These are phyloP conservation scores for Recurvomyces mirabilis DNA, from an alignment of 495 filamentous ascomycete species.

Conservation along the genomic window DNA sequence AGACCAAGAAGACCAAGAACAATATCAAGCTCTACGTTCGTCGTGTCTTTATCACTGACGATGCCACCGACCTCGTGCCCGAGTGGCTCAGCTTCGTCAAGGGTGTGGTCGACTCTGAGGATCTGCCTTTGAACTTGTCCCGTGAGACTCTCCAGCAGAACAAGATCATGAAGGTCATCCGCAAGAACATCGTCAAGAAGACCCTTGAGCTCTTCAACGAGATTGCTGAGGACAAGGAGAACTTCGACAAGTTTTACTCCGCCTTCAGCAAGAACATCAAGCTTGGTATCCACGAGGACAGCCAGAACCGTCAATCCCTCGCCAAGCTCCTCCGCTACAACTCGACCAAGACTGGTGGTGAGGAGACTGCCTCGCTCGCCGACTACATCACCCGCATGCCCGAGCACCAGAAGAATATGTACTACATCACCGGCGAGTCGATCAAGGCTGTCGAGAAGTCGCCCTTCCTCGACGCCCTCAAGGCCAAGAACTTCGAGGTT, in stretches of 20 bases:
- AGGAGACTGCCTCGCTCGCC: conserved; percentile 82
- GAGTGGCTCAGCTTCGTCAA: conserved; percentile 99
- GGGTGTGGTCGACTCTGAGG: conserved; percentile 99
- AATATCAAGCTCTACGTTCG: conserved; percentile 99
- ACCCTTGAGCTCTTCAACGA: conserved; percentile 96
- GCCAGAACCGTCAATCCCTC: conserved; percentile 85
- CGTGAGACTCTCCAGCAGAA: conserved; percentile 99
- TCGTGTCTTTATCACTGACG: conserved; percentile 99
- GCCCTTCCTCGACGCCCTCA: conserved; percentile 96
- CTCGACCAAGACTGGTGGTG: conserved; percentile 88
- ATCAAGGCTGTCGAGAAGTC: conserved; percentile 96
- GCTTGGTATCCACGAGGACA: conserved; percentile 99
- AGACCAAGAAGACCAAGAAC: conserved; percentile 99
- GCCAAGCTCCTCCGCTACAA: conserved; percentile 98
- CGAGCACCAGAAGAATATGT: conserved; percentile 99
- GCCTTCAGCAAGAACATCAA: conserved; percentile 99
- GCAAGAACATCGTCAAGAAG: conserved; percentile 99
- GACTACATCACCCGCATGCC: conserved; percentile 99
- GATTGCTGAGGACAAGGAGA: conserved; percentile 97
- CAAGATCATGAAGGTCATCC: conserved; percentile 99
- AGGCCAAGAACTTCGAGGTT: conserved; percentile 99
- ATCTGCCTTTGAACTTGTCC: conserved; percentile 96
- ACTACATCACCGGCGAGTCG: conserved; percentile 99
- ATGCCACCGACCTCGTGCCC: conserved; percentile 96
- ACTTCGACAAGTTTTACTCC: conserved; percentile 99